Evolutionary conservation across 2,329 filamentous ascomycete species (phyloP).

Genomic region (Aspergillus flavus): DNA sequence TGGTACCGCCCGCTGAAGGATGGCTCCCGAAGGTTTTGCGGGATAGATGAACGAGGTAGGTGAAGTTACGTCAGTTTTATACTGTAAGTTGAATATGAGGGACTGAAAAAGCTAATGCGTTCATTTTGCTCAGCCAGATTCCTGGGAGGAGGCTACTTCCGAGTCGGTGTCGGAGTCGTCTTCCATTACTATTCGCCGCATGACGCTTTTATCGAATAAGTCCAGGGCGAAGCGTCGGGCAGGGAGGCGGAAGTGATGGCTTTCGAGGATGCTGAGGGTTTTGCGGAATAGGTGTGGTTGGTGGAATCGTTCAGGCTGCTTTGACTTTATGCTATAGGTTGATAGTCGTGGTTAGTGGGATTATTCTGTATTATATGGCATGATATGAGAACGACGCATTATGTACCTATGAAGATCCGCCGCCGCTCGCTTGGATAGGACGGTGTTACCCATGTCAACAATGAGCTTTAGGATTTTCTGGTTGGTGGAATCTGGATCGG

Average conservation of each 20-base stretch:
- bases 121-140: slow-evolving; percentile 23
- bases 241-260: slow-evolving; percentile 83
- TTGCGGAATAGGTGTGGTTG: slow-evolving; percentile 80
- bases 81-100: background rate
- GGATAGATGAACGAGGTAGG: background rate
- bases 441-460: slow-evolving; percentile 87
- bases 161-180: slow-evolving; percentile 58
- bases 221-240: slow-evolving; percentile 90
- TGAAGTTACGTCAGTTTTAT: background rate
- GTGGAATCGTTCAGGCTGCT: slow-evolving; percentile 73
- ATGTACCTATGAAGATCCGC: slow-evolving; percentile 69
- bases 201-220: slow-evolving; percentile 86
- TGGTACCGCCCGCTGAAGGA: background rate
- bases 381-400: background rate
- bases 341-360: background rate
- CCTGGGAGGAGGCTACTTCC: slow-evolving; percentile 33
- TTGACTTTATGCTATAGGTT: slow-evolving; percentile 68
- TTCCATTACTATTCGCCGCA: slow-evolving; percentile 80
- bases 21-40: background rate
- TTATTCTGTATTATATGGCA: background rate
- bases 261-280: slow-evolving; percentile 81
- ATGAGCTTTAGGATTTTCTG: slow-evolving; percentile 80
- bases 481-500: slow-evolving; percentile 64
- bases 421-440: slow-evolving; percentile 84
- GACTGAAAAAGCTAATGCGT: background rate